Base-by-base conservation (phyloP, 2,329 filamentous ascomycete genomes). In the Thermothelomyces thermophilus region DNA sequence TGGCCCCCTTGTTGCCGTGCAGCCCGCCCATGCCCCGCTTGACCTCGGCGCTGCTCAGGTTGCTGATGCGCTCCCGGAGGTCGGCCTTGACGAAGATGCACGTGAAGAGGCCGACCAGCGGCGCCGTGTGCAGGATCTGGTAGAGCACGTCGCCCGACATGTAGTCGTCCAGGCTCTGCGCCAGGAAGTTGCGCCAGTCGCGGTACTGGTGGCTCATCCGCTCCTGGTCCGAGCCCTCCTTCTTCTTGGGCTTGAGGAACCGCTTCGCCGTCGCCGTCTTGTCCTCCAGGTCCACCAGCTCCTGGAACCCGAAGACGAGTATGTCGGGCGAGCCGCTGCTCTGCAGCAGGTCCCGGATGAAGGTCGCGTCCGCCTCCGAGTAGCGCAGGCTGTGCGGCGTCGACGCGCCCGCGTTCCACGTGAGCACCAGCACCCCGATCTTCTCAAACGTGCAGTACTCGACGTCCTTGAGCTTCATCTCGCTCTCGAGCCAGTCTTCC, bases 201-300 rank as follows among this genome's bases (percentile, higher is more conserved):
- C 93, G 87, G 66, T 98, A 98, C 63, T 96, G 90, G 59, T 94
- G 90, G 67, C 89, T 94, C 88, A 97, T 97, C 59, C 90, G 82
- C 66, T 96, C 90, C 60, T 87, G 84, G 44, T 89, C 86, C 1
- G 85, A 82, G 10, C 84, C 82, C 26, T 86, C 83, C 62, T 88
- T 87, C 64, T 95, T 95, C 67, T 93, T 93, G 59, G 86, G 88
- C 63, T 90, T 93, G 64, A 97, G 84, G 59, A 97, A 83, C 48
- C 87, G 89, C 70, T 93, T 96, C n/a, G 93, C 93, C 19, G 91
- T 97, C 44, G 94, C 86, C 58, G 90, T 94, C 71, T 97, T 97
- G 70, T 98, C 88, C 66, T 98, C 93, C 7, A 98, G 74, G 63
- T 98, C 93, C 3, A 98, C 93, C n/a, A 98, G 76, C 68, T 98